Evolutionary conservation across 768 basidiomycete species (phyloP).

Genomic region (Tylopilus felleus): DNA sequence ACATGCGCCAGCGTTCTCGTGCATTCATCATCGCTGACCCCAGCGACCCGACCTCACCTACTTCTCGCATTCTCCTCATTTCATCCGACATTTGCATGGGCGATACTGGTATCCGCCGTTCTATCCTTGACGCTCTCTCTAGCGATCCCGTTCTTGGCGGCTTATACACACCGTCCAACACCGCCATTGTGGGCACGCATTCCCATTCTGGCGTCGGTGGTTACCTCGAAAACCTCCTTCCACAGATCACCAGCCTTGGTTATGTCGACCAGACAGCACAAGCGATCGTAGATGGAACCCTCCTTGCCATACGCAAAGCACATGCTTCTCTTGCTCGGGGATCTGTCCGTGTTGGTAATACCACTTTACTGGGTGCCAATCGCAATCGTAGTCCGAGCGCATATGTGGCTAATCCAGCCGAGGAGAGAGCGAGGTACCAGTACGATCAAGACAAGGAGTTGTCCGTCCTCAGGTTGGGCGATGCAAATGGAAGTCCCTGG

Average conservation of each 20-base stretch:
- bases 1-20: constrained; percentile 76
- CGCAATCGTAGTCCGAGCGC: constrained; percentile 74
- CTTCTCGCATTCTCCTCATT: constrained; percentile 68
- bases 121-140: constrained; percentile 58
- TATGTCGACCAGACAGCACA: constrained; percentile 69
- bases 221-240: constrained; percentile 74
- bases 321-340: constrained; percentile 61
- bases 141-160: constrained; percentile 48
- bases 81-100: constrained; percentile 87
- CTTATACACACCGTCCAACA: constrained; percentile 65
- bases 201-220: constrained; percentile 76
- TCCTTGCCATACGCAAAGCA: constrained; percentile 65
- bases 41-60: constrained; percentile 31
- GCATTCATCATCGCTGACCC: constrained; percentile 68
- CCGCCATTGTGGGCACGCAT: constrained; percentile 74
- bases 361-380: constrained; percentile 64
- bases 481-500: constrained; percentile 50
- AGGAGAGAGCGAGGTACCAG: constrained; percentile 62
- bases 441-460: constrained; percentile 75
- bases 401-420: constrained; percentile 71
- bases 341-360: constrained; percentile 61
- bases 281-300: constrained; percentile 68
- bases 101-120: constrained; percentile 69
- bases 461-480: constrained; percentile 64
- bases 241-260: constrained; percentile 71